Evolutionary conservation across 2,329 filamentous ascomycete species (phyloP).

Genomic region (Ramichloridium luteum): DNA sequence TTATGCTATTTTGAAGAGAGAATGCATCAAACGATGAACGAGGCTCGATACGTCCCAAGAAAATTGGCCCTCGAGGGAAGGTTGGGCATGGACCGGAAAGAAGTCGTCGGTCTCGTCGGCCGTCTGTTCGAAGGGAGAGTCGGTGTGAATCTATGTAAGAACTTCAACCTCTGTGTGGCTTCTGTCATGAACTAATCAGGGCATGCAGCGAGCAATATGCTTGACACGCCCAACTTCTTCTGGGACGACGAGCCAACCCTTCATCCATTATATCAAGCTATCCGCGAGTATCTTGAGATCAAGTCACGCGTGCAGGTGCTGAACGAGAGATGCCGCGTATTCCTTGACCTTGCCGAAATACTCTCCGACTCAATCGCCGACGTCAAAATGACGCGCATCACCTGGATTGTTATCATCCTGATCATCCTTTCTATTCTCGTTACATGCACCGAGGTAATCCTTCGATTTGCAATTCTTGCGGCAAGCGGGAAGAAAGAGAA

Average conservation of each 20-base stretch:
- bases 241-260: slow-evolving; percentile 96
- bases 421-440: slow-evolving; percentile 86
- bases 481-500: slow-evolving; percentile 7
- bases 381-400: slow-evolving; percentile 89
- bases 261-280: slow-evolving; percentile 84
- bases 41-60: slow-evolving; percentile 85
- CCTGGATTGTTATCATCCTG: slow-evolving; percentile 94
- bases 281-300: slow-evolving; percentile 95
- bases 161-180: not conserved
- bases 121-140: slow-evolving; percentile 86
- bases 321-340: slow-evolving; percentile 92
- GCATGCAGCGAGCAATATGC: slow-evolving; percentile 76
- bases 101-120: slow-evolving; percentile 86
- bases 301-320: slow-evolving; percentile 91
- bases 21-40: slow-evolving; percentile 87
- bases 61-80: slow-evolving; percentile 78
- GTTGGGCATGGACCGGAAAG: slow-evolving; percentile 78
- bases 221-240: slow-evolving; percentile 94
- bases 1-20: slow-evolving; percentile 90
- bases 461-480: slow-evolving; percentile 66
- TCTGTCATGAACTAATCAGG: not conserved
- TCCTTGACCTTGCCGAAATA: slow-evolving; percentile 91
- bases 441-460: slow-evolving; percentile 75
- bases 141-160: slow-evolving; percentile 92
- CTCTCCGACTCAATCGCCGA: slow-evolving; percentile 84